Conservation (phyloP, 495 filamentous ascomycete genomes). For the Barbatosphaeria neglecta region DNA sequence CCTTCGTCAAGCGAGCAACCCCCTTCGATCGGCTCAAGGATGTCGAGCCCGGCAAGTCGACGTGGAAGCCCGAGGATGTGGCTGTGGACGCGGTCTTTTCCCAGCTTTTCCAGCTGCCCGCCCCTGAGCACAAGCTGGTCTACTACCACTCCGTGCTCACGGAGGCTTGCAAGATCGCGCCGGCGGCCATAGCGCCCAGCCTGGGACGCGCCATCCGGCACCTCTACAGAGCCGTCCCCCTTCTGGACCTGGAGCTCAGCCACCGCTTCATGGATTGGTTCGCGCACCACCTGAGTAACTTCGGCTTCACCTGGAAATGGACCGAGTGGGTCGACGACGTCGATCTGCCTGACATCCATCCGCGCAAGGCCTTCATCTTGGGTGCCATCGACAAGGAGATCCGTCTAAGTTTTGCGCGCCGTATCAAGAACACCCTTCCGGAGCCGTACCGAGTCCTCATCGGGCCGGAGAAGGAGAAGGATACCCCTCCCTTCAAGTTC, state of each 20-base stretch:
- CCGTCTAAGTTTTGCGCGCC: conserved; percentile 86
- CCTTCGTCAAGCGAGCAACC: conserved; percentile 85
- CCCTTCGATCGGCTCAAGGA: conserved; percentile 83
- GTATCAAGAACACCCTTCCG: conserved; percentile 87
- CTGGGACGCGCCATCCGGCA: conserved; percentile 88
- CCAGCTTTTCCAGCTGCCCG: conserved; percentile 79
- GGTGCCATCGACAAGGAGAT: conserved; percentile 95
- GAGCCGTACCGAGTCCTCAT: conserved; percentile 76
- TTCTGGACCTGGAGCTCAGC: conserved; percentile 75
- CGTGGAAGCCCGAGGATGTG: conserved; percentile 98
- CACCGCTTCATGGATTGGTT: conserved; percentile 97
- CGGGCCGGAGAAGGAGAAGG: conserved; percentile 76
- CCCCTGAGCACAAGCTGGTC: conserved; percentile 83
- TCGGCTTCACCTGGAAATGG: conserved; percentile 99
- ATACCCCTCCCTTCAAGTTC: conserved; percentile 91
- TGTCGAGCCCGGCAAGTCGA: conserved; percentile 53
- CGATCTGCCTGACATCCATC: conserved; percentile 60
- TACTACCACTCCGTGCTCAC: conserved; percentile 95
- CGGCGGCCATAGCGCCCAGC: conserved; percentile 90
- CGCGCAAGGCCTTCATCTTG: conserved; percentile 82
- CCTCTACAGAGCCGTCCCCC: conserved; percentile 67
- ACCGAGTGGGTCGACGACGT: conserved; percentile 92
- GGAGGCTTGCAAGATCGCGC: conserved; percentile 88
- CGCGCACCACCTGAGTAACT: conserved; percentile 93
- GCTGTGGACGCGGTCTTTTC: conserved; percentile 95